Base-by-base conservation (phyloP, 495 filamentous ascomycete species). In the Poronia punctata region DNA sequence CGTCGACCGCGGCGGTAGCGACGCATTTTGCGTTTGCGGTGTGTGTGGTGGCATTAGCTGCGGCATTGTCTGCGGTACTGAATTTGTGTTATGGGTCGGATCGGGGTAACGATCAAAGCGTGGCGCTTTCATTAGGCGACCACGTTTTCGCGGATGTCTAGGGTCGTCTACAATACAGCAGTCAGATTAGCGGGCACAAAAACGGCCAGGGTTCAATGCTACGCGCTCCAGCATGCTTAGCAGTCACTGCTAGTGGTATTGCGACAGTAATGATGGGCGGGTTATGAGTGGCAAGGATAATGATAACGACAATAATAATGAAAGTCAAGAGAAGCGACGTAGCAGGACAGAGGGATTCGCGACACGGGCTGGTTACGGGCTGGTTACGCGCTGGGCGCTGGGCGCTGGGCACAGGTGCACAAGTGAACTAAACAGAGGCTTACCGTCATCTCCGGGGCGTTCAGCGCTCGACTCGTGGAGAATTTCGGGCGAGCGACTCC, bases 401-500 rank as follows among this genome's bases (percentile, higher is more conserved):
- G n/a, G n/a, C n/a, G n/a, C n/a, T n/a, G n/a, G n/a, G n/a, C n/a
- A n/a, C n/a, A 40, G 53, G 39, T 34, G 45, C 45, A 50, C 49
- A 48, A 62, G 50, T 56, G 61, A 56, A 68, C 54, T 58, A 59
- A 56, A 56, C 54, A 54, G 40, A 42, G 56, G 46, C 84, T 64
- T 83, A 89, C 86, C 82, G 71, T 88, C 87, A 69, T 93, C 87
- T 64, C 79, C 75, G 47, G 64, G 75, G 49, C 74, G 73, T 53
- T 75, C 77, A 57, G 75, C 73, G 46, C 61, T 51, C 48, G 65
- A 61, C 48, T 68, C 61, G 57, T 84, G 80, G 55, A 75, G 78
- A 57, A 62, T 71, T 50, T 93, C 86, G 52, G 88, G 89, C 38
- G 92, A 95, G 42, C 88, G 87, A 77, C 86, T 92, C 65, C 92